Evolutionary conservation across 805 yeast species (phyloP), one percentile per base, ranked within the genome.

Genomic region (Candida tammaniensis): DNA sequence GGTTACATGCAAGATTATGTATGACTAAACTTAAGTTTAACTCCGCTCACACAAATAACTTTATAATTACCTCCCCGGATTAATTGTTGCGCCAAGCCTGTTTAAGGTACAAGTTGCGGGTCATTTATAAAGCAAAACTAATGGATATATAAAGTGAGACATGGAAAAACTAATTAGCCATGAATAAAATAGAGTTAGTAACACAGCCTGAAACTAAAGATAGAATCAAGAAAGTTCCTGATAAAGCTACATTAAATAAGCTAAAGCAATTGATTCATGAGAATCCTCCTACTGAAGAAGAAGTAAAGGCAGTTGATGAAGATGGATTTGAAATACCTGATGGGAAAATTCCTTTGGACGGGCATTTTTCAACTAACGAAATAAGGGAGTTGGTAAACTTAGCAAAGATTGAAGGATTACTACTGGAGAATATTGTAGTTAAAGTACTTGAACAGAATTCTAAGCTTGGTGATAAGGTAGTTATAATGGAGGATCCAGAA

Each of bases 331-430:
- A 45, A 35, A 47, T 64, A 7, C 70, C 70, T 2, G 41, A 40
- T 22, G 69, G 68, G 2, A 64, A 60, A 35, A 54, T 64, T 14
- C 70, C 70, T 1, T 29, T 64, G 17, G 70, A 64, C 31, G 65
- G 68, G n/a, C 64, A 64, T 35, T 64, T 64, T 34, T 54, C 68
- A 5, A 54, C 68, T 4, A 33, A 38, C 8, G 70, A 64, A 36
- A 38, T 64, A 14, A 43, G 52, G 27, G 55, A 54, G 23, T 42
- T 64, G 35, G 53, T 64, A 7, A 49, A 49, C 5, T 10, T 59
- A 7, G 61, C 68, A 17, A 51, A 64, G 27, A 40, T 51, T 8
- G 56, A 59, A 33, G 64, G 65, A 0, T 20, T 59, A 2, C 30
- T 64, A 23, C 43, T 50, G 5, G 43, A 46, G 2, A 47, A 48